Percentiles rank a stretch among this genome's conserved stretches.
These are phyloP conservation scores for Tuber brumale DNA, from an alignment of 495 filamentous ascomycete genomes.

Conservation along the genomic window DNA sequence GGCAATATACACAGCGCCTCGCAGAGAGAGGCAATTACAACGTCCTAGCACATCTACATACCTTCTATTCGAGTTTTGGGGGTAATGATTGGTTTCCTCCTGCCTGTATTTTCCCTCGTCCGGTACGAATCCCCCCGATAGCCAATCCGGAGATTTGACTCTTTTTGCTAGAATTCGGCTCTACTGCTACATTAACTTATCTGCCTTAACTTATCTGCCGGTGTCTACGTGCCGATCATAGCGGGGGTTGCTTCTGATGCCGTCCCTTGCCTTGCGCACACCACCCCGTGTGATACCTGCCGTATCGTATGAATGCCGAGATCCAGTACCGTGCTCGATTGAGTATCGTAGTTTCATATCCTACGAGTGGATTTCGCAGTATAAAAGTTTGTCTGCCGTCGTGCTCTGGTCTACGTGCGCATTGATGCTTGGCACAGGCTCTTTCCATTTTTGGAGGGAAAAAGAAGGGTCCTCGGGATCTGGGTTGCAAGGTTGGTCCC, in stretches of 20 bases:
- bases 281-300: not conserved
- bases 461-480: not conserved
- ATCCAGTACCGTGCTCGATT: not conserved
- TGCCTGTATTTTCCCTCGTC: not conserved
- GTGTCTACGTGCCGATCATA: not conserved
- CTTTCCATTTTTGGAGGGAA: not conserved
- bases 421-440: not conserved
- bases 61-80: not conserved
- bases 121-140: not conserved
- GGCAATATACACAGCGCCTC: not conserved
- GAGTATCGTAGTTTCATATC: not conserved
- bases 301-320: not conserved
- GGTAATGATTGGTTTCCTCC: not conserved
- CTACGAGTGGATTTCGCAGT: not conserved
- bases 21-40: not conserved
- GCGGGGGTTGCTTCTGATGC: not conserved
- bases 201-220: not conserved
- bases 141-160: not conserved
- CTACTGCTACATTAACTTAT: not conserved
- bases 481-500: not conserved
- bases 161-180: not conserved
- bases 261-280: not conserved
- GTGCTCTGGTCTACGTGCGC: not conserved
- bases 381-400: not conserved
- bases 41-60: not conserved